phyloP scores from a whole-genome alignment of 495 filamentous ascomycete species.

The Penicillium desertorum region DNA sequence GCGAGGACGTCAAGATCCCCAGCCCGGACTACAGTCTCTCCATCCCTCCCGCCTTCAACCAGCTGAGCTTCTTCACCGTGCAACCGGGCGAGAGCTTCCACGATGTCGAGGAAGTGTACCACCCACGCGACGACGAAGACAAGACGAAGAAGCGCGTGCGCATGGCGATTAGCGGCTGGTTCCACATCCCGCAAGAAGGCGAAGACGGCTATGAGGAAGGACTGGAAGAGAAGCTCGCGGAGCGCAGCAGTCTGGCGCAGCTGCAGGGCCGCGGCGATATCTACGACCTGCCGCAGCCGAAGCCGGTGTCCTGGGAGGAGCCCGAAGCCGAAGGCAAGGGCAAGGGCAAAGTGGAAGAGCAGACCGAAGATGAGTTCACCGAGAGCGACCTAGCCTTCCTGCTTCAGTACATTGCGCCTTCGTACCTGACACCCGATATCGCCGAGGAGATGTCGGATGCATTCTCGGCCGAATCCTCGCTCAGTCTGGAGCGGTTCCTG shows the following conservation, averaged over 20 bases:
- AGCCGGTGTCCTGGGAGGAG: slow-evolving; percentile 48
- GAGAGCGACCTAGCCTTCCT: slow-evolving; percentile 81
- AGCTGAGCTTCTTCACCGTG: slow-evolving; percentile 96
- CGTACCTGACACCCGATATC: slow-evolving; percentile 92
- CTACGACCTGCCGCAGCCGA: slow-evolving; percentile 74
- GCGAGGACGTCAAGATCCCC: slow-evolving; percentile 71
- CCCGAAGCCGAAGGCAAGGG: slow-evolving; percentile 36
- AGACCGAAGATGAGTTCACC: slow-evolving; percentile 57
- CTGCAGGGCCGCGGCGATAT: slow-evolving; percentile 86
- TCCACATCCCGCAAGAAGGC: slow-evolving; percentile 93
- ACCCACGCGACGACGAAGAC: slow-evolving; percentile 61
- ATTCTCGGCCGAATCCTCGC: slow-evolving; percentile 78
- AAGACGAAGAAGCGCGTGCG: slow-evolving; percentile 69
- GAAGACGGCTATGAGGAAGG: slow-evolving; percentile 92
- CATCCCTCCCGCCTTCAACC: slow-evolving; percentile 94
- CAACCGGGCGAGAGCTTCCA: slow-evolving; percentile 97
- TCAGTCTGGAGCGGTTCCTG: slow-evolving; percentile 75
- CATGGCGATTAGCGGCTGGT: slow-evolving; percentile 99
- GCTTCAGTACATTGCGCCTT: slow-evolving; percentile 81
- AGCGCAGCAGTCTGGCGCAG: slow-evolving; percentile 86
- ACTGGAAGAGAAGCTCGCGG: slow-evolving; percentile 81
- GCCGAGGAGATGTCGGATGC: slow-evolving; percentile 74
- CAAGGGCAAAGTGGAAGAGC: slow-evolving; percentile 47
- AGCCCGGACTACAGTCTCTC: slow-evolving; percentile 68
- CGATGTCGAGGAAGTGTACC: slow-evolving; percentile 97